phyloP scores from a whole-genome alignment of 495 filamentous ascomycete genomes.

The Cudoniella acicularis region DNA sequence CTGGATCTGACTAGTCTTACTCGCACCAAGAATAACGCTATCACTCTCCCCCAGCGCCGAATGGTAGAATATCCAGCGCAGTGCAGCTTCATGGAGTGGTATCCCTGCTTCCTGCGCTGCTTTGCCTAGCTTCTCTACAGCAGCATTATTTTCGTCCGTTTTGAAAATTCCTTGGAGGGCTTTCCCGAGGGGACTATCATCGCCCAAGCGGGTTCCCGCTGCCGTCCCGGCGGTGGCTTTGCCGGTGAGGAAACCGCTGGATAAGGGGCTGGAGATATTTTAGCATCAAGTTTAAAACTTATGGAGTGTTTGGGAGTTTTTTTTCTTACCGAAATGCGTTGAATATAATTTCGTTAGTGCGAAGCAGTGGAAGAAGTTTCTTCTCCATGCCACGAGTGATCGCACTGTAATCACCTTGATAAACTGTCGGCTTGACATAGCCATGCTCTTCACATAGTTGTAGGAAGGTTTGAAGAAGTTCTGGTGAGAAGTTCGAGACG shows the following conservation, averaged over 20 bases:
- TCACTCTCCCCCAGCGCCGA: constrained; percentile 45
- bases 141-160: constrained; percentile 29
- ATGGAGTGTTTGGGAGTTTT: not conserved
- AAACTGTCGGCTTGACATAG: constrained; percentile 41
- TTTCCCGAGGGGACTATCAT: constrained; percentile 35
- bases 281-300: not conserved
- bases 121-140: constrained; percentile 39
- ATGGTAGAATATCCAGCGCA: constrained; percentile 54
- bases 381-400: constrained; percentile 37
- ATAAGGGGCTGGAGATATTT: constrained; percentile 34
- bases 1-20: constrained; percentile 39
- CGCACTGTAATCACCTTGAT: constrained; percentile 47
- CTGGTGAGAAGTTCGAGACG: constrained; percentile 40
- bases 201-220: constrained; percentile 28
- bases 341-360: constrained; percentile 43
- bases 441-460: constrained; percentile 38
- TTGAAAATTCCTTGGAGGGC: constrained; percentile 37
- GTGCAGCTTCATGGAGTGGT: constrained; percentile 44
- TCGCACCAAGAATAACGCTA: constrained; percentile 48
- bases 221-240: constrained; percentile 32
- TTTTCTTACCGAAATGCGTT: constrained; percentile 37
- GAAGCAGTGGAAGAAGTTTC: constrained; percentile 43
- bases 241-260: constrained; percentile 44
- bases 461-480: constrained; percentile 39
- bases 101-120: constrained; percentile 38